Evolutionary conservation across 352 stramenopile species (phyloP).

Genomic region (Pythium sukuiense): DNA sequence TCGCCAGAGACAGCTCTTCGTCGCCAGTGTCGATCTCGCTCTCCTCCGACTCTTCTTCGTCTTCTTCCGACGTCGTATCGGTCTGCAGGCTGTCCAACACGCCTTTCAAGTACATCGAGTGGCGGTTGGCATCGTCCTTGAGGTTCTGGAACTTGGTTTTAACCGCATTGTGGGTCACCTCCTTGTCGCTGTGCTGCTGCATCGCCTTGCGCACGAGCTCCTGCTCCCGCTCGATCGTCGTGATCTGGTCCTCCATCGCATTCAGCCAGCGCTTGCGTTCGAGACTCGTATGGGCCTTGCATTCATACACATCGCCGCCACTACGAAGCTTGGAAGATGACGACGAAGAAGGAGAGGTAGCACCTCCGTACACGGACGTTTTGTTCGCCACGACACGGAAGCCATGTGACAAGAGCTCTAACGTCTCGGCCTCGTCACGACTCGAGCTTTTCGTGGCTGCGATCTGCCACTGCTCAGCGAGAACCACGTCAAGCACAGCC

Average conservation of each 20-base stretch:
- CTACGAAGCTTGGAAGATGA: neutral
- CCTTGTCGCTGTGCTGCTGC: slow-evolving; percentile 39
- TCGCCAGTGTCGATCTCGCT: slow-evolving; percentile 2
- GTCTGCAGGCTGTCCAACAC: slow-evolving; percentile 38
- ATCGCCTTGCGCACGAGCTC: slow-evolving; percentile 39
- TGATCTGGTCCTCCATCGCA: slow-evolving; percentile 57
- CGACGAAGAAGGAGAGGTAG: neutral
- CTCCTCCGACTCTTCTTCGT: slow-evolving; percentile 6
- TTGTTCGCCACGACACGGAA: slow-evolving; percentile 29
- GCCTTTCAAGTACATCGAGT: slow-evolving; percentile 48
- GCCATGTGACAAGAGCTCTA: slow-evolving; percentile 27
- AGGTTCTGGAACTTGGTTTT: slow-evolving; percentile 55
- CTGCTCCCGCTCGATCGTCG: slow-evolving; percentile 30
- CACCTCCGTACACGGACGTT: neutral
- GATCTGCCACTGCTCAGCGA: slow-evolving; percentile 24
- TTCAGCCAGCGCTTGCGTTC: slow-evolving; percentile 74
- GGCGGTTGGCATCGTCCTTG: slow-evolving; percentile 43
- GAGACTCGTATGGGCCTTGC: slow-evolving; percentile 56
- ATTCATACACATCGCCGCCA: slow-evolving; percentile 39
- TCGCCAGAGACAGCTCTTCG: neutral
- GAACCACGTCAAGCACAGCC: slow-evolving; percentile 56
- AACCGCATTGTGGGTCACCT: slow-evolving; percentile 40
- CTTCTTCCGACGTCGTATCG: slow-evolving; percentile 27
- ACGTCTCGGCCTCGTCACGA: slow-evolving; percentile 5
- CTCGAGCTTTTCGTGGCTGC: neutral